phyloP scores from a whole-genome alignment of 164 flowering plant genomes.

The Taxillus chinensis region DNA sequence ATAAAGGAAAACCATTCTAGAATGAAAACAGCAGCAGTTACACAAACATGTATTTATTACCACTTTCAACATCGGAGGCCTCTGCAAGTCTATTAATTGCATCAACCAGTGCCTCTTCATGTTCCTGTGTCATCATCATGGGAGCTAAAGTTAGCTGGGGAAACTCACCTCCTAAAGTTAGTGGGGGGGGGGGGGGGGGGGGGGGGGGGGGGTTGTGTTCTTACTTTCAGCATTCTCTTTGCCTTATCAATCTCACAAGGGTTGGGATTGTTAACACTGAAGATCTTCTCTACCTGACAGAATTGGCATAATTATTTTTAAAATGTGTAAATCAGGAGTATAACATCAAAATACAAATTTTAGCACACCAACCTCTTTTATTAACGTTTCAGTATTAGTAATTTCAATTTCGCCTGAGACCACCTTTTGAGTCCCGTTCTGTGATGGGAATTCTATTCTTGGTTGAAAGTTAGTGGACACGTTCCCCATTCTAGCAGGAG shows the following conservation, averaged over 20 bases:
- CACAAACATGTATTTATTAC: slow-evolving; percentile 29
- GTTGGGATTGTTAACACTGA: slow-evolving; percentile 55
- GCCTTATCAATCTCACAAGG: slow-evolving; percentile 73
- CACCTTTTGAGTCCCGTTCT: slow-evolving; percentile 28
- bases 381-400: slow-evolving; percentile 44
- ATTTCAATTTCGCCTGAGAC: slow-evolving; percentile 47
- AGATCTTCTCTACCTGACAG: slow-evolving; percentile 70
- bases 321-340: too few species aligned
- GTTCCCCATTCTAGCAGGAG: slow-evolving; percentile 32
- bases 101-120: slow-evolving; percentile 54
- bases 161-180: too few species aligned
- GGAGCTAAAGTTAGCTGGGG: too few species aligned
- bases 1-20: too few species aligned
- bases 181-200: too few species aligned
- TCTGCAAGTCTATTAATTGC: slow-evolving; percentile 52
- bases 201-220: background rate
- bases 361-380: slow-evolving; percentile 35
- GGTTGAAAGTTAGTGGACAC: slow-evolving; percentile 12
- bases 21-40: background rate
- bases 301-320: background rate
- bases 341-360: background rate
- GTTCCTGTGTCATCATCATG: slow-evolving; percentile 37
- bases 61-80: slow-evolving; percentile 49
- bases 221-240: slow-evolving; percentile 72
- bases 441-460: slow-evolving; percentile 19